Conservation (phyloP, 495 filamentous ascomycete genomes). For the Pseudotulostoma volvatum region DNA sequence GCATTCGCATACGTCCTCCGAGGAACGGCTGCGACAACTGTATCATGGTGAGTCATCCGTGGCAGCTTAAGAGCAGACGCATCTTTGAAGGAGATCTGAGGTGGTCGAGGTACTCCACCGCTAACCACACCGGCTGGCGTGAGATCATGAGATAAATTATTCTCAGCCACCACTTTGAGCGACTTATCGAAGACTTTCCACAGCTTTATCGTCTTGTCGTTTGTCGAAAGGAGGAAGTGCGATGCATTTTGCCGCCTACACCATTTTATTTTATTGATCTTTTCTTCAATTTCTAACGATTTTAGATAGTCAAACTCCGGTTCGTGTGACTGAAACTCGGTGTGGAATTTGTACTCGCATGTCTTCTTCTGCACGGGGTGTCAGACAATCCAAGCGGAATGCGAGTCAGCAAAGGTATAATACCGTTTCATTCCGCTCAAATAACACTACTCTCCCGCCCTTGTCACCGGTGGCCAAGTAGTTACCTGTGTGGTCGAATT, state of each 20-base stretch:
- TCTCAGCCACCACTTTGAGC: conserved; percentile 94
- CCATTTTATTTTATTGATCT: conserved; percentile 99
- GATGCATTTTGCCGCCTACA: conserved; percentile 94
- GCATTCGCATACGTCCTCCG: conserved; percentile 94
- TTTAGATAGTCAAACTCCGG: conserved; percentile 99
- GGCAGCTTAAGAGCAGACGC: conserved; percentile 79
- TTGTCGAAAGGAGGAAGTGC: conserved; percentile 94
- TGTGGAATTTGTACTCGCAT: conserved; percentile 99
- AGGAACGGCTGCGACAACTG: conserved; percentile 91
- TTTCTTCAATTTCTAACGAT: conserved; percentile 98
- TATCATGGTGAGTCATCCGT: conserved; percentile 93
- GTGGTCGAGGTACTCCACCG: conserved; percentile 56
- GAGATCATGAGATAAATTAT: conserved; percentile 90
- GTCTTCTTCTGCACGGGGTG: conserved; percentile 77
- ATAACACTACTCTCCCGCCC: conserved; percentile 87
- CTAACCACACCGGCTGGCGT: conserved; percentile 60
- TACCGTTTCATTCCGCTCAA: conserved; percentile 95
- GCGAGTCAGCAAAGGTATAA: not conserved
- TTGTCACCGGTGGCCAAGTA: conserved; percentile 97
- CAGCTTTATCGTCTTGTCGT: conserved; percentile 99
- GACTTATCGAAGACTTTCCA: conserved; percentile 99
- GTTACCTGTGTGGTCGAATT: conserved; percentile 98
- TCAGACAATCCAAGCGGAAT: conserved; percentile 8
- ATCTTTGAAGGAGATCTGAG: conserved; percentile 58
- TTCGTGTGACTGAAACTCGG: conserved; percentile 98